Evolutionary conservation across 179 eudicot genomes (phyloP).

Genomic region (Silene vulgaris): DNA sequence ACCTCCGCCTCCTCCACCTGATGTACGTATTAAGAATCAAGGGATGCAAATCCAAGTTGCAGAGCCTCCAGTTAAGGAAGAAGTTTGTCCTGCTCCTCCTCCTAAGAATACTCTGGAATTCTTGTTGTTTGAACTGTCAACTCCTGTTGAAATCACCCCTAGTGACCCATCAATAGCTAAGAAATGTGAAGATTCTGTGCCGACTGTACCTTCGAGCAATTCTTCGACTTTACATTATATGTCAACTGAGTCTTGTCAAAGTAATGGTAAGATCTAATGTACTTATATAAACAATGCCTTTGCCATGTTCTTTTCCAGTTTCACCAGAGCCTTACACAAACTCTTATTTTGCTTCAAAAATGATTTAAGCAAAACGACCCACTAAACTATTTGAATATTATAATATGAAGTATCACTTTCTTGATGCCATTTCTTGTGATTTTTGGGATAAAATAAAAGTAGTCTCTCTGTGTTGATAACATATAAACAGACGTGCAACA

Average conservation of each 20-base stretch:
- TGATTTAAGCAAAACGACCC: too few species aligned
- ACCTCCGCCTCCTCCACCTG: constrained; percentile 21
- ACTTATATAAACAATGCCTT: background rate
- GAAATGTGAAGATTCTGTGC: background rate
- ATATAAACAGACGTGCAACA: too few species aligned
- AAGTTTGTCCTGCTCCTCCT: constrained; percentile 12
- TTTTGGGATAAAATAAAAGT: too few species aligned
- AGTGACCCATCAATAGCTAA: background rate
- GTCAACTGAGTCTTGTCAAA: background rate
- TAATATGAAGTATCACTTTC: too few species aligned
- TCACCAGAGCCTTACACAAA: background rate
- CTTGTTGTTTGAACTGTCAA: constrained; percentile 32
- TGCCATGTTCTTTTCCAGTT: background rate
- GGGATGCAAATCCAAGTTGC: constrained; percentile 2
- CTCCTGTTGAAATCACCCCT: constrained; percentile 19
- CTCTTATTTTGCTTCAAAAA: too few species aligned
- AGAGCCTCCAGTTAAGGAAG: constrained; percentile 19
- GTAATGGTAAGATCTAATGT: background rate
- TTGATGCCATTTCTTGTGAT: too few species aligned
- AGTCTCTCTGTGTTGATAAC: too few species aligned
- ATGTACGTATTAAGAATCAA: constrained; percentile 9
- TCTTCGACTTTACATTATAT: constrained; percentile 2
- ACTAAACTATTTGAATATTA: too few species aligned
- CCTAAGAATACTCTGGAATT: constrained; percentile 33
- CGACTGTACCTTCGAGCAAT: constrained; percentile 19